Percentiles rank a stretch among this genome's conserved stretches.
These are phyloP conservation scores for Colletotrichum euphorbiae DNA, from an alignment of 2,329 filamentous ascomycete genomes.

Conservation along the genomic window DNA sequence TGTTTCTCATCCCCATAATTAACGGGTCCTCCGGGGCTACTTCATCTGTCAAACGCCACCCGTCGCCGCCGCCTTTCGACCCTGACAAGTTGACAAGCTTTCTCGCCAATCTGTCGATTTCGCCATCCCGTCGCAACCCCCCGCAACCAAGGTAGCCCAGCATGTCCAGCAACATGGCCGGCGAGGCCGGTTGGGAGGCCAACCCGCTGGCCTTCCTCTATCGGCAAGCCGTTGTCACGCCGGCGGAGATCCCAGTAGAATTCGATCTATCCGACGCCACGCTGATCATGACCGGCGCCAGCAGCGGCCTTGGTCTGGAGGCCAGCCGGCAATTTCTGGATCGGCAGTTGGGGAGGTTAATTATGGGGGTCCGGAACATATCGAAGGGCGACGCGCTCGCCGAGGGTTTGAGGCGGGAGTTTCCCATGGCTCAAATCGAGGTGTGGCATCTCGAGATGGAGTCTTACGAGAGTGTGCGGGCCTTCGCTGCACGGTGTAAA, in stretches of 20 bases:
- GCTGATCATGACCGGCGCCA: conserved; percentile 57
- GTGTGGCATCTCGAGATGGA: conserved; percentile 41
- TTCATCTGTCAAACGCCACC: conserved; percentile 12
- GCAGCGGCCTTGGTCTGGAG: conserved; percentile 56
- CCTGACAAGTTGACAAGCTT: conserved; percentile 9
- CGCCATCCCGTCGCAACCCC: conserved; percentile 6
- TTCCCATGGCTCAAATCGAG: conserved; percentile 34
- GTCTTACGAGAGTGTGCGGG: conserved; percentile 35
- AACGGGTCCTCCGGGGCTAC: conserved; percentile 25
- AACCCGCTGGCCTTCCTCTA: conserved; percentile 37
- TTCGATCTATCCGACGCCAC: conserved; percentile 44
- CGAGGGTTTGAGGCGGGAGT: conserved; percentile 34
- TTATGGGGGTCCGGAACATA: conserved; percentile 54
- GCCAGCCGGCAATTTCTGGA: conserved; percentile 51
- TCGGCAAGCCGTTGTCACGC: conserved; percentile 31
- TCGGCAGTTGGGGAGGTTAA: conserved; percentile 50
- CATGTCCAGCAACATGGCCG: conserved; percentile 38
- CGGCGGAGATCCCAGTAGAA: conserved; percentile 30
- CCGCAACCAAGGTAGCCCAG: neutral
- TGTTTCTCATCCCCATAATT: conserved; percentile 35
- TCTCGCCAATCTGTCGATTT: conserved; percentile 26
- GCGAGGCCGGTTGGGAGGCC: conserved; percentile 34
- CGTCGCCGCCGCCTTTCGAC: neutral
- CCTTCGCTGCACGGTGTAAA: conserved; percentile 32
- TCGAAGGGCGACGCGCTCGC: conserved; percentile 46